Base-by-base conservation (phyloP, 2,329 filamentous ascomycete genomes). In the Celoporthe dispersa region DNA sequence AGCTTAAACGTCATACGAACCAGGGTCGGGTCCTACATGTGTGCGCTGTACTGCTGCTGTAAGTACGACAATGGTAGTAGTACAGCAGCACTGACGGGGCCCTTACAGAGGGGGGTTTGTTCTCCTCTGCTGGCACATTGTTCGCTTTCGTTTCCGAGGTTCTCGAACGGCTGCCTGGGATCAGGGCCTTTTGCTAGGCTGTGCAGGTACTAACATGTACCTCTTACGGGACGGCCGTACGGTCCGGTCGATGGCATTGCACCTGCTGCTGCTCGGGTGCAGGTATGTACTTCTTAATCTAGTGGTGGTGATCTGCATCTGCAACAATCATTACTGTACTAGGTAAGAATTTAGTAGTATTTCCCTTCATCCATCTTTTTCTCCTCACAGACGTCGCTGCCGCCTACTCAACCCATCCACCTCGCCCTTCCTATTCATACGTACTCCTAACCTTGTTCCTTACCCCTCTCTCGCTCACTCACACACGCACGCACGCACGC, bases 1-100 rank as follows among this genome's bases (percentile, higher is more conserved):
- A 64, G 63, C 63, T 28, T 64, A 64, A 55, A 64, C 63, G 63
- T 64, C 63, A 64, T 64, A 53, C 60, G 22, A 64, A 48, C 41
- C 19, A 41, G 63, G 63, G 44, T 51, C 41, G 37, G 11, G 37
- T 39, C 37, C 37, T 8, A 35, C 35, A 35, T 8, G 8, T 39
- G 37, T 35, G 35, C 8, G 8, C 35, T 35, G 8, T 35, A 8
- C 35, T 35, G 8, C 35, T 35, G 8, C 35, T 35, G n/a, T n/a
- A n/a, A n/a, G n/a, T n/a, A n/a, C n/a, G n/a, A n/a, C n/a, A n/a
- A n/a, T n/a, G n/a, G n/a, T n/a, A n/a, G n/a, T n/a, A n/a, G n/a
- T 35, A 22, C 16, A 44, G 41, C 16, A 44, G 41, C 16, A 22
- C 16, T 44, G 41, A 44, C 41, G 16, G 2, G 44, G 22, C n/a